These are phyloP conservation scores for Corynespora cassiicola DNA, from an alignment of 2,329 filamentous ascomycete genomes.

Conservation along the genomic window DNA sequence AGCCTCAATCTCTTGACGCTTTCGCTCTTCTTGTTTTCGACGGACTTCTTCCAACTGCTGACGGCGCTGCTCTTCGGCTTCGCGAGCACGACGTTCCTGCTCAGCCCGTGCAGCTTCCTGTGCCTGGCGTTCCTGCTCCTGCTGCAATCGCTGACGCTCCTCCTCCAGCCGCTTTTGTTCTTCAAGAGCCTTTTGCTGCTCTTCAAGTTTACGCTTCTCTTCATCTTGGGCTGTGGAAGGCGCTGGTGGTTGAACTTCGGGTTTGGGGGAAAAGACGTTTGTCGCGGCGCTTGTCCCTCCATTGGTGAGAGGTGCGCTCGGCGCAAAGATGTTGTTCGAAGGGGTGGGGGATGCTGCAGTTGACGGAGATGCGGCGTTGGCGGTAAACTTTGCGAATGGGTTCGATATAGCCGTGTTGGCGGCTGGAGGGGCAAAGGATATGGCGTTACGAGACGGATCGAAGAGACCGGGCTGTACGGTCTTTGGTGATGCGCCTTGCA, in stretches of 20 bases:
- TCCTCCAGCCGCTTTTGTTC: slow-evolving; percentile 17
- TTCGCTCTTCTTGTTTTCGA: slow-evolving; percentile 24
- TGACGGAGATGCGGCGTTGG: no score
- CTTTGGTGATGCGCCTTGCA: slow-evolving; percentile 3
- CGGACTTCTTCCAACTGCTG: slow-evolving; percentile 15
- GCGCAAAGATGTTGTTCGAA: no score
- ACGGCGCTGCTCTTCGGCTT: slow-evolving; percentile 21
- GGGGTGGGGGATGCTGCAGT: slow-evolving; percentile 12
- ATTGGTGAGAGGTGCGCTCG: no score
- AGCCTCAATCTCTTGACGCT: no score
- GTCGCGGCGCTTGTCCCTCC: background rate
- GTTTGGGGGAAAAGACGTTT: slow-evolving; percentile 1
- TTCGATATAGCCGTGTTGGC: background rate
- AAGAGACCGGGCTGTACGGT: slow-evolving; percentile 33
- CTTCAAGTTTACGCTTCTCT: slow-evolving; percentile 17
- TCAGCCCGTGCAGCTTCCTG: no score
- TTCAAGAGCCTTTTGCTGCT: background rate
- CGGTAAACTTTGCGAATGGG: slow-evolving; percentile 10
- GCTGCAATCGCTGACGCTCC: slow-evolving; percentile 18
- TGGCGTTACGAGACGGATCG: slow-evolving; percentile 30
- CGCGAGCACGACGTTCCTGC: slow-evolving; percentile 22
- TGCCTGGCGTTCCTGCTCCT: slow-evolving; percentile 18
- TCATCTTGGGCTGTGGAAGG: slow-evolving; percentile 15
- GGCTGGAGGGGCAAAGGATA: slow-evolving; percentile 29
- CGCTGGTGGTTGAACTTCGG: slow-evolving; percentile 17